Conservation (phyloP, 2,329 filamentous ascomycete species). For the Ophiosphaerella korrae region DNA sequence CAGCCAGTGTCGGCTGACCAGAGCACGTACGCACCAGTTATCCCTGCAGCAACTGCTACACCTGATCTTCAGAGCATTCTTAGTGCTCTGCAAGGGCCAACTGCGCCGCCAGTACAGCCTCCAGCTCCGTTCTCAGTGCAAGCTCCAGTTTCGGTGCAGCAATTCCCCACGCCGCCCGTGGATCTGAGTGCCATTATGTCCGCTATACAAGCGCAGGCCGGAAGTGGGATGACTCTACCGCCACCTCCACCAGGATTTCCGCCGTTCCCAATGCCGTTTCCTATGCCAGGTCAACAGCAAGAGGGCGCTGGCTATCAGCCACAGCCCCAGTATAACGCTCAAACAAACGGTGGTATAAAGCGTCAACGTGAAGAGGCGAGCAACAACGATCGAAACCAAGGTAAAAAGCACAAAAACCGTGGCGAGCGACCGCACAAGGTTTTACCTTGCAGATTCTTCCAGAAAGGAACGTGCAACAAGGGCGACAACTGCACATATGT, state of each 20-base stretch:
- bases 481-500: conserved; percentile 76
- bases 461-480: conserved; percentile 72
- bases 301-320: conserved; percentile 20
- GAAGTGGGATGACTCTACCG: conserved; percentile 19
- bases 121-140: conserved; percentile 15
- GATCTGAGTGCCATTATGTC: conserved; percentile 32
- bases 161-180: conserved; percentile 18
- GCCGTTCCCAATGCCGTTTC: conserved; percentile 16
- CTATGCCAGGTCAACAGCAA: conserved; percentile 20
- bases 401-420: conserved; percentile 52
- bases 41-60: conserved; percentile 20
- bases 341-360: conserved; percentile 41
- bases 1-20: conserved; percentile 17
- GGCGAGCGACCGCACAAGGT: conserved; percentile 44
- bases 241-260: conserved; percentile 33
- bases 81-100: conserved; percentile 31
- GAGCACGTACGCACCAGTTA: conserved; percentile 24
- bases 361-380: conserved; percentile 41
- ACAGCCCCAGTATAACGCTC: conserved; percentile 33
- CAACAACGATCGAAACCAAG: conserved; percentile 51
- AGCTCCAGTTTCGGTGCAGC: conserved; percentile 14
- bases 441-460: conserved; percentile 69
- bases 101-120: conserved; percentile 15
- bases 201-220: conserved; percentile 26
- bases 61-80: conserved; percentile 36